phyloP scores from a whole-genome alignment of 352 stramenopile species.

The Phytopythium boreale region DNA sequence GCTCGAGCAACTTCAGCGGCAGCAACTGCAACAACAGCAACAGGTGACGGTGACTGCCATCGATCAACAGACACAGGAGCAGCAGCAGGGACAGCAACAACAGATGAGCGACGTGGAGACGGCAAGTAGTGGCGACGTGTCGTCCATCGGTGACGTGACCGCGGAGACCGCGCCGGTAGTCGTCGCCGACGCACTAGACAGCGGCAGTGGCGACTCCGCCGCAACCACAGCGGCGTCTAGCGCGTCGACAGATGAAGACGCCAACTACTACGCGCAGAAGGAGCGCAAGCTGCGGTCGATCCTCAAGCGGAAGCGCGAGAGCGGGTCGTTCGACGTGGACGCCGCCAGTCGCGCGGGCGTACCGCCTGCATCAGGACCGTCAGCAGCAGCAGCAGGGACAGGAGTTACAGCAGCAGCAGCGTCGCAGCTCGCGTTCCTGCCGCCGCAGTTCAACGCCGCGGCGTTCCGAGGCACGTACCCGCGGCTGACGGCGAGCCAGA shows the following conservation, averaged over 20 bases:
- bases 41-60: background rate
- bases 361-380: background rate
- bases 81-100: background rate
- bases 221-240: background rate
- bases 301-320: constrained; percentile 23
- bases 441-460: background rate
- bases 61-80: background rate
- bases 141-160: background rate
- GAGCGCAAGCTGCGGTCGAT: constrained; percentile 2
- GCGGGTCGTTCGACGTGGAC: constrained; percentile 6
- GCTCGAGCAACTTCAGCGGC: background rate
- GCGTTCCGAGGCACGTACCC: background rate
- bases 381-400: background rate
- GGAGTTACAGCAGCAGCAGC: background rate
- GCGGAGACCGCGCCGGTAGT: background rate
- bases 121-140: background rate
- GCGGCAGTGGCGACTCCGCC: background rate
- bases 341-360: background rate
- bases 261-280: constrained; percentile 7
- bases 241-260: background rate
- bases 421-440: background rate
- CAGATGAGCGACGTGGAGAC: background rate
- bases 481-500: constrained; percentile 31
- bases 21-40: constrained; percentile 1
- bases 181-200: background rate